Conservation (phyloP, 2,329 filamentous ascomycete species). For the Emericellopsis cladophorae region DNA sequence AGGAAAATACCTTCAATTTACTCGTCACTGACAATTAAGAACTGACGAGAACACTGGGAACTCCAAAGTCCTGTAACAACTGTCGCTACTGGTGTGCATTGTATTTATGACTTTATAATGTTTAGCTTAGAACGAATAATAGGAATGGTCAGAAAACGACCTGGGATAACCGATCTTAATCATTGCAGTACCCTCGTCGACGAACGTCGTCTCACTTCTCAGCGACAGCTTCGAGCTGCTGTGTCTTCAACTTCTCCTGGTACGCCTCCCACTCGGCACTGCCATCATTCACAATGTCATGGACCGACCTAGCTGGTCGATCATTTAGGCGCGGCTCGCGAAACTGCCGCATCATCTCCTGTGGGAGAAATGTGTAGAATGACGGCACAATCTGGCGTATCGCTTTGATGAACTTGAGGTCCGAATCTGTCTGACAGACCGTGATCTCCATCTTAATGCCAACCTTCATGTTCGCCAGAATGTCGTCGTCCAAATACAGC, state of each 20-base stretch:
- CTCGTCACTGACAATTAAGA: too few relatives aligned
- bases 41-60: too few relatives aligned
- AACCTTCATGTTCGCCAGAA: slow-evolving; percentile 37
- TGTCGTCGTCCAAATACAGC: slow-evolving; percentile 56
- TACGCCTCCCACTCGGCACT: slow-evolving; percentile 8
- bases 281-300: slow-evolving; percentile 14
- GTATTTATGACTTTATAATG: too few relatives aligned
- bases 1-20: too few relatives aligned
- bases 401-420: slow-evolving; percentile 51
- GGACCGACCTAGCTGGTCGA: slow-evolving; percentile 31
- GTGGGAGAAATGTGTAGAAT: slow-evolving; percentile 53
- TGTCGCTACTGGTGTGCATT: too few relatives aligned
- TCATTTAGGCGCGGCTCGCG: slow-evolving; percentile 38
- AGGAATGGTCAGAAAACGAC: too few relatives aligned
- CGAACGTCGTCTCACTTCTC: too few relatives aligned
- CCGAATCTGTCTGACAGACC: slow-evolving; percentile 47
- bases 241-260: neutral
- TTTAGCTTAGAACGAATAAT: too few relatives aligned
- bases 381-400: slow-evolving; percentile 41
- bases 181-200: too few relatives aligned
- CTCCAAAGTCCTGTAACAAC: too few relatives aligned
- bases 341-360: slow-evolving; percentile 57
- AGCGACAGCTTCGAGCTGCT: too few relatives aligned
- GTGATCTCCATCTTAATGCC: slow-evolving; percentile 51
- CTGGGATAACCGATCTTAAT: too few relatives aligned